Percentiles rank a stretch among this genome's conserved stretches.
Evolutionary conservation across 2,329 filamentous ascomycete genomes (phyloP).

Genomic region (Apiospora kogelbergensis): DNA sequence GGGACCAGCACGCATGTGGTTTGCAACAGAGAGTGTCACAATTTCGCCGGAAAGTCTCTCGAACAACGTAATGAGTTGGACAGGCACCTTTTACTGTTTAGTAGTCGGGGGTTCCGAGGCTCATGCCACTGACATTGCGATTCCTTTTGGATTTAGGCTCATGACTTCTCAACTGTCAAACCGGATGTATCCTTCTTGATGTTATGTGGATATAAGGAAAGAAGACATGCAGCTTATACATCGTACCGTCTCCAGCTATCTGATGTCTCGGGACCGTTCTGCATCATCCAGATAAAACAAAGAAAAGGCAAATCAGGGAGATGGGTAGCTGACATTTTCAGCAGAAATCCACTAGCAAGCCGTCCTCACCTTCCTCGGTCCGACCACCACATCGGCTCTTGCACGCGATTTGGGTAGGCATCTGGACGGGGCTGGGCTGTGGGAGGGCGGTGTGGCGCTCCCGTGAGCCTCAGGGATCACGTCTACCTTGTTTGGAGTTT

Average conservation of each 20-base stretch:
- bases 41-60: background rate
- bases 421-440: background rate
- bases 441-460: background rate
- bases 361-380: background rate
- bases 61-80: background rate
- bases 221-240: background rate
- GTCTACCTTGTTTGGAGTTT: constrained; percentile 5
- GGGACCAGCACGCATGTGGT: background rate
- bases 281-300: background rate
- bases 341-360: background rate
- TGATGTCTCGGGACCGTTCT: constrained; percentile 8
- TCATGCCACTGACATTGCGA: background rate
- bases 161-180: background rate
- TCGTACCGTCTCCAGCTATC: background rate
- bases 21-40: background rate
- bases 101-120: background rate
- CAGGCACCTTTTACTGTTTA: background rate
- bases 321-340: background rate
- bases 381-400: background rate
- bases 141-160: background rate
- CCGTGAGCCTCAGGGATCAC: background rate
- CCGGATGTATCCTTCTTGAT: background rate
- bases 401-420: background rate
- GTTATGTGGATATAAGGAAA: background rate
- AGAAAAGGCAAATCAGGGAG: background rate